phyloP scores from a whole-genome alignment of 164 flowering plant genomes.

The Protea cynaroides region DNA sequence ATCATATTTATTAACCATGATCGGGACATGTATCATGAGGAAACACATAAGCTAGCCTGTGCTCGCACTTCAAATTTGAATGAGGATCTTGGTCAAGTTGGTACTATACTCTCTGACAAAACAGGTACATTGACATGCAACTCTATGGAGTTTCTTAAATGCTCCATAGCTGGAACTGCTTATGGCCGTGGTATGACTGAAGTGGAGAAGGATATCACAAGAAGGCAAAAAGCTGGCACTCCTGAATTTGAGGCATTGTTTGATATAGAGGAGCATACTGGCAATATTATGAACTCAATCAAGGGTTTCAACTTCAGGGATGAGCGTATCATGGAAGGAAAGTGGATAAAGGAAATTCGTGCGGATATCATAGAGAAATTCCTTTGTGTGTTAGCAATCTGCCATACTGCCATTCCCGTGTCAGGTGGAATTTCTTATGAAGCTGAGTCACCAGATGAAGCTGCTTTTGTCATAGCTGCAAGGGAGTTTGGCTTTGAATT shows the following conservation, averaged over 20 bases:
- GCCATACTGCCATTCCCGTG: conserved; percentile 80
- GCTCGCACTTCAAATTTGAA: conserved; percentile 86
- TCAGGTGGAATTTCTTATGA: conserved; percentile 63
- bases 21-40: conserved; percentile 68
- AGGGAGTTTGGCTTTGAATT: conserved; percentile 77
- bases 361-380: conserved; percentile 56
- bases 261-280: conserved; percentile 12
- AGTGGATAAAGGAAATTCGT: conserved; percentile 63
- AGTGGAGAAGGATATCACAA: conserved; percentile 62
- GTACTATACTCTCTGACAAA: conserved; percentile 79
- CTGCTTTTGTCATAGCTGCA: conserved; percentile 82
- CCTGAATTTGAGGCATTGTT: conserved; percentile 18
- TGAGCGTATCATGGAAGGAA: conserved; percentile 68
- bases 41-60: conserved; percentile 63
- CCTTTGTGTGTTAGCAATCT: conserved; percentile 62
- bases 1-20: conserved; percentile 78
- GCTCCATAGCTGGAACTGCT: conserved; percentile 68
- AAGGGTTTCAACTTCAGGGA: conserved; percentile 82
- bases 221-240: conserved; percentile 19
- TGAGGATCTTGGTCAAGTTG: conserved; percentile 88
- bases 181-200: conserved; percentile 80
- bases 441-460: conserved; percentile 94
- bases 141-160: conserved; percentile 88
- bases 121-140: conserved; percentile 90
- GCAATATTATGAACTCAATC: conserved; percentile 14